Evolutionary conservation across 164 flowering plant genomes (phyloP).

Genomic region (Nymphaea colorata): DNA sequence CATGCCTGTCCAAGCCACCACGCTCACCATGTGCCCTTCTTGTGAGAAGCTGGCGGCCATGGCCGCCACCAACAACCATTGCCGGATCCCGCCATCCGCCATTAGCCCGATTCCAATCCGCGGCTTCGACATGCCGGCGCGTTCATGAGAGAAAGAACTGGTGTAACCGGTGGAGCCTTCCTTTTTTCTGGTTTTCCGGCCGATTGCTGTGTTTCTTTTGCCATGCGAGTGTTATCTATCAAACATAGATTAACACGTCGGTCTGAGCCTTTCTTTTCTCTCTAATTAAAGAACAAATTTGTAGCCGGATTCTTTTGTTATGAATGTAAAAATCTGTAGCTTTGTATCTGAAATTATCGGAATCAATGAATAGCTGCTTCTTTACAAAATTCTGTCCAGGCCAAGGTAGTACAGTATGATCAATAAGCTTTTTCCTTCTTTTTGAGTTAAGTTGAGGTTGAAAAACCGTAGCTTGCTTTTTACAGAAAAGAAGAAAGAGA

Average conservation of each 20-base stretch:
- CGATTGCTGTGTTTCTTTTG: neutral
- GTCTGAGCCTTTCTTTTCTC: neutral
- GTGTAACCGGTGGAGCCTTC: neutral
- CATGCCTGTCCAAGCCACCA: constrained; percentile 82
- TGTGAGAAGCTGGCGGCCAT: constrained; percentile 67
- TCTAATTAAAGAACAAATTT: neutral
- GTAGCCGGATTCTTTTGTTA: neutral
- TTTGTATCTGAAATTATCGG: no score
- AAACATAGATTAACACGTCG: neutral
- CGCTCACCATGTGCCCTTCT: constrained; percentile 85
- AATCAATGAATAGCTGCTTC: no score
- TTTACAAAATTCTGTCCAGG: no score
- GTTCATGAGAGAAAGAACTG: neutral
- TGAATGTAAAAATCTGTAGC: neutral
- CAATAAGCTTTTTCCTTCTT: no score
- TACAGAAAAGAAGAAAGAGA: no score
- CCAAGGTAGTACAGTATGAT: no score
- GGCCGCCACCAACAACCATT: constrained; percentile 1
- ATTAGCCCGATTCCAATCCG: constrained; percentile 9
- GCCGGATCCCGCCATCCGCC: neutral
- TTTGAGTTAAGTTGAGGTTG: no score
- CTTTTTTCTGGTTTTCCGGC: neutral
- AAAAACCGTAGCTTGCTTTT: no score
- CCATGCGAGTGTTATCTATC: neutral
- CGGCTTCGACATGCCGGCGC: constrained; percentile 14